Conservation (phyloP, 306 rosid genomes). For the Abrus precatorius region DNA sequence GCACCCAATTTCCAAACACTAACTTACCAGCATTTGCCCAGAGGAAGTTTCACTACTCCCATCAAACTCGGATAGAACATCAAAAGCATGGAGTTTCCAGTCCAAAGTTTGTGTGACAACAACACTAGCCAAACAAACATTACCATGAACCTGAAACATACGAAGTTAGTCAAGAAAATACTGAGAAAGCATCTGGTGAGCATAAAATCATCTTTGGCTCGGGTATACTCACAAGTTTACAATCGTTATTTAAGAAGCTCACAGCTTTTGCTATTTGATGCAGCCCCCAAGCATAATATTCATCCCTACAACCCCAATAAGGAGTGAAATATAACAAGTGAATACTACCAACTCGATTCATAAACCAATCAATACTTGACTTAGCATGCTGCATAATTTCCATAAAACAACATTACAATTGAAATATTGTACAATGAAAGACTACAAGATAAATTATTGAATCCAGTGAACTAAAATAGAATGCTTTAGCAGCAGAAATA, state of each 20-base stretch:
- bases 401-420: conserved; percentile 10
- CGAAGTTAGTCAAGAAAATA: conserved; percentile 48
- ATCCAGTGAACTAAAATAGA: neutral
- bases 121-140: conserved; percentile 95
- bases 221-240: conserved; percentile 85
- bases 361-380: conserved; percentile 20
- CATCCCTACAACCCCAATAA: conserved; percentile 74
- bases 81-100: conserved; percentile 99
- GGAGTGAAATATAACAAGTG: conserved; percentile 5
- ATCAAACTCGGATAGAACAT: conserved; percentile 93
- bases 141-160: conserved; percentile 81
- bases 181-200: conserved; percentile 5
- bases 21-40: conserved; percentile 88
- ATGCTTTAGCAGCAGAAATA: conserved; percentile 39
- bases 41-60: conserved; percentile 74
- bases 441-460: neutral
- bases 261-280: conserved; percentile 95
- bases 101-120: conserved; percentile 97
- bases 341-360: conserved; percentile 18
- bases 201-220: conserved; percentile 1
- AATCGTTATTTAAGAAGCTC: conserved; percentile 97
- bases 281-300: conserved; percentile 97
- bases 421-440: neutral
- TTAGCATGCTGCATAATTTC: neutral
- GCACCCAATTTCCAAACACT: conserved; percentile 21